These are phyloP conservation scores for Trametes gibbosa DNA, from an alignment of 768 basidiomycete species.

Conservation along the genomic window DNA sequence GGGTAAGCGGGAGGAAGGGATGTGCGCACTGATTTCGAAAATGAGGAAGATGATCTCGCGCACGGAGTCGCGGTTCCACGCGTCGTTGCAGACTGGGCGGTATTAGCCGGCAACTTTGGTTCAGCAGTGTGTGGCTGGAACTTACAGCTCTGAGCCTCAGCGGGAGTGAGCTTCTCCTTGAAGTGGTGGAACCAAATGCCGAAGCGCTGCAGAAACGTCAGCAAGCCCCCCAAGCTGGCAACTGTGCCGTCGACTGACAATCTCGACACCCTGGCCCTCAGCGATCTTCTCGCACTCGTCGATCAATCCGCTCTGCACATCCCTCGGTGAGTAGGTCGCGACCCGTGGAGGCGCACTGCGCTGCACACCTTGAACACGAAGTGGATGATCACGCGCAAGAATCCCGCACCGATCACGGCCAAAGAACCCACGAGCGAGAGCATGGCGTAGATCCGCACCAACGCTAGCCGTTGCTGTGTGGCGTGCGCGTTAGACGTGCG, in stretches of 20 bases:
- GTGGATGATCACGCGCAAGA: constrained; percentile 60
- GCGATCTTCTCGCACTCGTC: constrained; percentile 47
- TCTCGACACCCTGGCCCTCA: constrained; percentile 31
- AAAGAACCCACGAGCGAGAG: constrained; percentile 46
- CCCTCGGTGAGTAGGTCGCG: neutral
- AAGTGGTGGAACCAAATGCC: constrained; percentile 31
- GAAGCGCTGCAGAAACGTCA: constrained; percentile 19
- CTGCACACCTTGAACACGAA: constrained; percentile 59
- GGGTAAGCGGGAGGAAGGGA: neutral
- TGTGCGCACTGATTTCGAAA: constrained; percentile 51
- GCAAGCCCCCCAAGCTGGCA: neutral
- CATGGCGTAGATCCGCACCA: constrained; percentile 57
- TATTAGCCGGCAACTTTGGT: neutral
- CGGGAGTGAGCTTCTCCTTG: constrained; percentile 18
- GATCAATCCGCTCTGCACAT: constrained; percentile 53
- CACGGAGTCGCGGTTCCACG: constrained; percentile 68
- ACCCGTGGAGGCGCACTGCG: neutral
- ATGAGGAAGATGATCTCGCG: constrained; percentile 63
- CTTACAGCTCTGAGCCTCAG: constrained; percentile 49
- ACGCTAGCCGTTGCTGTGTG: constrained; percentile 46
- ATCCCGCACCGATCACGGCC: constrained; percentile 47
- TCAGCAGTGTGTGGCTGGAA: neutral
- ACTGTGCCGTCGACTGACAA: constrained; percentile 28
- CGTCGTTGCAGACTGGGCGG: constrained; percentile 54
- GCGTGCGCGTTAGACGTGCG: constrained; percentile 21